phyloP scores from a whole-genome alignment of 371 early-diverging fungal genomes.

The Batkoa obscura region DNA sequence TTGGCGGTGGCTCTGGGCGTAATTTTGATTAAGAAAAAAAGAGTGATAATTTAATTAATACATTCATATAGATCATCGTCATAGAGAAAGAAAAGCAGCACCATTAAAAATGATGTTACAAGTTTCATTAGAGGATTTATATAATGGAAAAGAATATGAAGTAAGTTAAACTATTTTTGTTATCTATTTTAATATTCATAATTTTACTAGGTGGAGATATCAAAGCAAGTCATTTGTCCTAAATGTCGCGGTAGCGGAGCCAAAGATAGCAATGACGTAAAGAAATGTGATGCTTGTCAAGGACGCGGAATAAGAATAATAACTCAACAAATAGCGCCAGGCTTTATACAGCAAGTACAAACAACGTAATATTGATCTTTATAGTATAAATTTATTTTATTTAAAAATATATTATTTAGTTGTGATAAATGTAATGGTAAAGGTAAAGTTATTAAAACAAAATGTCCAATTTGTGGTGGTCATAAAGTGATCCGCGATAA shows the following conservation, averaged over 20 bases:
- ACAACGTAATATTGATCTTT: conserved; percentile 27
- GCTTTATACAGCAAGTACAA: conserved; percentile 86
- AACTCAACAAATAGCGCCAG: conserved; percentile 76
- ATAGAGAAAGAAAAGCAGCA: conserved; percentile 59
- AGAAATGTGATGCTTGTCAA: conserved; percentile 53
- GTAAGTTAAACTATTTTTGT: too few relatives aligned
- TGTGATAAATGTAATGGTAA: conserved; percentile 81
- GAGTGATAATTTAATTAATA: conserved; percentile 1
- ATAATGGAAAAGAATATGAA: conserved; percentile 60
- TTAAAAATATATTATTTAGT: conserved; percentile 13
- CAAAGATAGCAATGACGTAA: conserved; percentile 56
- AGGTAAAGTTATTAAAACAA: conserved; percentile 60
- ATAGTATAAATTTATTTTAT: neutral
- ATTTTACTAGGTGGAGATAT: conserved; percentile 38
- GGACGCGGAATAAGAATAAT: conserved; percentile 67
- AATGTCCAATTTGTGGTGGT: conserved; percentile 71
- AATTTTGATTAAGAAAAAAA: conserved; percentile 1
- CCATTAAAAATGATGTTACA: conserved; percentile 49
- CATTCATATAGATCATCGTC: conserved; percentile 13
- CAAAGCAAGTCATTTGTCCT: conserved; percentile 81
- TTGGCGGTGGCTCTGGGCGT: conserved; percentile 37
- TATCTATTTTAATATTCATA: neutral
- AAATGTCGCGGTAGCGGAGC: conserved; percentile 90
- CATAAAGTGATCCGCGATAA: conserved; percentile 63
- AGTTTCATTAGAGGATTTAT: conserved; percentile 79